Conservation (phyloP, 1,139 yeast genomes). For the Protomyces inouyei region DNA sequence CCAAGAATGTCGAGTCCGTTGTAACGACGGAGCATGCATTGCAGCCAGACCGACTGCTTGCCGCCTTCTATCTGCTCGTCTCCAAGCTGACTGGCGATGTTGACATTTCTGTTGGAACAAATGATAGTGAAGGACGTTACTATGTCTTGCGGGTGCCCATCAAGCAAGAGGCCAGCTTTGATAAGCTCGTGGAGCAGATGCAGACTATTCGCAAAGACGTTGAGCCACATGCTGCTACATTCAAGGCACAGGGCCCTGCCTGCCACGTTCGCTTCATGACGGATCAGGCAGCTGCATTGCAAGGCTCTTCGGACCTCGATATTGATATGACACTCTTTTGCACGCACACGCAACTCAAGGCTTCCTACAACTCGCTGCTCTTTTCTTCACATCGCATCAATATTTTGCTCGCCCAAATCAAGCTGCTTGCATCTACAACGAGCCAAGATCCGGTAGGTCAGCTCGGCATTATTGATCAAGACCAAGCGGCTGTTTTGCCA, state of each 20-base stretch:
- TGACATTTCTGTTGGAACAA: constrained; percentile 79
- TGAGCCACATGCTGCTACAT: constrained; percentile 2
- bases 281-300: background rate
- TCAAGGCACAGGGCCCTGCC: background rate
- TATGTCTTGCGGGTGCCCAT: constrained; percentile 33
- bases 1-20: constrained; percentile 59
- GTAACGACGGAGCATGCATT: constrained; percentile 4
- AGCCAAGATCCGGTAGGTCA: constrained; percentile 51
- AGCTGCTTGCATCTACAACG: constrained; percentile 36
- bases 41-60: constrained; percentile 39
- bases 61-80: constrained; percentile 68
- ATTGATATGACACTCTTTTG: constrained; percentile 40
- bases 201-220: background rate
- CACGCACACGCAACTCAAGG: background rate
- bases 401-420: constrained; percentile 60
- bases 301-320: constrained; percentile 52
- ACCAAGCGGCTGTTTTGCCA: constrained; percentile 62
- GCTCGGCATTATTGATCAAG: constrained; percentile 59
- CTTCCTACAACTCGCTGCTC: constrained; percentile 63
- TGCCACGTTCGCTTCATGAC: constrained; percentile 3
- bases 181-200: background rate
- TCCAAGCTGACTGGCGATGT: constrained; percentile 89
- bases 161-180: constrained; percentile 44
- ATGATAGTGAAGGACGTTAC: constrained; percentile 44
- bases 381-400: constrained; percentile 66